Evolutionary conservation across 768 basidiomycete genomes (phyloP).

Genomic region (Boletus speciosus): DNA sequence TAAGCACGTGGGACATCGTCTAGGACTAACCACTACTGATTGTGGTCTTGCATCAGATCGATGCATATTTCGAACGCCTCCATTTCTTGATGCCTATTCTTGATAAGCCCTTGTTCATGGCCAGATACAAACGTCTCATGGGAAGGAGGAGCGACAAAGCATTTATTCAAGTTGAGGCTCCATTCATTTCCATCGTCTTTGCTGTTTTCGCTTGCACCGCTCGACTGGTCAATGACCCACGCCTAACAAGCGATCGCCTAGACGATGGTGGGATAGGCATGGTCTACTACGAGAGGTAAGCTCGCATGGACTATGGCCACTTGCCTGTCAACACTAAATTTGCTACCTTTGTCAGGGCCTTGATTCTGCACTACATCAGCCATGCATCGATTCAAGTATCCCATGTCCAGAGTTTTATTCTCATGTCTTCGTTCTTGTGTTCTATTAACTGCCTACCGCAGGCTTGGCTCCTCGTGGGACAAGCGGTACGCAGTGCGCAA

Average conservation of each 20-base stretch:
- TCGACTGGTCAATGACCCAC: slow-evolving; percentile 70
- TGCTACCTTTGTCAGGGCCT: slow-evolving; percentile 49
- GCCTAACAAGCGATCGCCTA: slow-evolving; percentile 53
- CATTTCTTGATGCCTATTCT: slow-evolving; percentile 88
- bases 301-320: slow-evolving; percentile 3
- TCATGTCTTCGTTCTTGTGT: slow-evolving; percentile 88
- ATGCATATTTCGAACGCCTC: slow-evolving; percentile 82
- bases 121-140: slow-evolving; percentile 71
- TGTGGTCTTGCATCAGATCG: slow-evolving; percentile 50
- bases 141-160: slow-evolving; percentile 53
- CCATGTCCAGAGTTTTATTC: slow-evolving; percentile 87
- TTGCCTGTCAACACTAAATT: not conserved
- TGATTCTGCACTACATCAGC: slow-evolving; percentile 90
- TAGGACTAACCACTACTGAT: slow-evolving; percentile 17
- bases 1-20: slow-evolving; percentile 36
- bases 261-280: slow-evolving; percentile 87
- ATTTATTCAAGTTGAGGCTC: slow-evolving; percentile 57
- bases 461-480: slow-evolving; percentile 90
- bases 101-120: slow-evolving; percentile 80
- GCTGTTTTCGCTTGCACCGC: slow-evolving; percentile 90
- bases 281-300: slow-evolving; percentile 85
- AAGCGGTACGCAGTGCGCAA: slow-evolving; percentile 85
- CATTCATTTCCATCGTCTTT: slow-evolving; percentile 80
- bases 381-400: slow-evolving; percentile 79
- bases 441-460: slow-evolving; percentile 92